phyloP scores from a whole-genome alignment of 179 eudicot species.

The Patellifolia procumbens region DNA sequence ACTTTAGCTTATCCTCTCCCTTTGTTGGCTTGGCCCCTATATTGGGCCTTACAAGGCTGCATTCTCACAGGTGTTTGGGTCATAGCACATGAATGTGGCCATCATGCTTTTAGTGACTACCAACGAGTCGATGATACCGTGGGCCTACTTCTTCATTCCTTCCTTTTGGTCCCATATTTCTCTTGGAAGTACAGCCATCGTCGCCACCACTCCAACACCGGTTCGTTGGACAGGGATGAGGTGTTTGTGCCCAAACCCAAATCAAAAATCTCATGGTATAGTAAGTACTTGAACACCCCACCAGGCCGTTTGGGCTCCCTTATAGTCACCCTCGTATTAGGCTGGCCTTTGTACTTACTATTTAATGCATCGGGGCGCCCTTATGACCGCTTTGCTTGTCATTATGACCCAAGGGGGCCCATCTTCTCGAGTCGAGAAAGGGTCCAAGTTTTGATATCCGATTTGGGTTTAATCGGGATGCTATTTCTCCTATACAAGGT shows the following conservation, averaged over 20 bases:
- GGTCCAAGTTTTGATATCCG: slow-evolving; percentile 50
- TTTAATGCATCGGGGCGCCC: slow-evolving; percentile 58
- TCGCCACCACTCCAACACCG: slow-evolving; percentile 70
- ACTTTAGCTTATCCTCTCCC: slow-evolving; percentile 33
- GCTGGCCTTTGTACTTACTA: slow-evolving; percentile 62
- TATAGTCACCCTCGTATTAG: slow-evolving; percentile 41
- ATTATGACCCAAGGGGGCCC: slow-evolving; percentile 53
- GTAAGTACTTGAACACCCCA: slow-evolving; percentile 51
- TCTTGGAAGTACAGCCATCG: slow-evolving; percentile 73
- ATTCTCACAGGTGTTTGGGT: slow-evolving; percentile 60
- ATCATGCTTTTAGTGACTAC: slow-evolving; percentile 62
- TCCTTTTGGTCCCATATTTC: slow-evolving; percentile 60
- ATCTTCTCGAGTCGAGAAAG: slow-evolving; percentile 51
- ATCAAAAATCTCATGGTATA: slow-evolving; percentile 44
- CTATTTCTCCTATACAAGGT: slow-evolving; percentile 30
- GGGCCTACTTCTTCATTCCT: slow-evolving; percentile 57
- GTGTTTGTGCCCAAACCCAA: slow-evolving; percentile 61
- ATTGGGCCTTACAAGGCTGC: slow-evolving; percentile 55
- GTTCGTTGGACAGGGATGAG: slow-evolving; percentile 58
- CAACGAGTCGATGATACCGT: slow-evolving; percentile 55
- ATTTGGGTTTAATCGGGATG: slow-evolving; percentile 35
- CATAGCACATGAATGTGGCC: slow-evolving; percentile 71
- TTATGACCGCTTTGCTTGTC: slow-evolving; percentile 56
- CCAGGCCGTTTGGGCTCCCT: slow-evolving; percentile 43
- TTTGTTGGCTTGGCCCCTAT: slow-evolving; percentile 50